Conservation (phyloP, 176 grass and related monocot genomes). For the Carex myosuroides region DNA sequence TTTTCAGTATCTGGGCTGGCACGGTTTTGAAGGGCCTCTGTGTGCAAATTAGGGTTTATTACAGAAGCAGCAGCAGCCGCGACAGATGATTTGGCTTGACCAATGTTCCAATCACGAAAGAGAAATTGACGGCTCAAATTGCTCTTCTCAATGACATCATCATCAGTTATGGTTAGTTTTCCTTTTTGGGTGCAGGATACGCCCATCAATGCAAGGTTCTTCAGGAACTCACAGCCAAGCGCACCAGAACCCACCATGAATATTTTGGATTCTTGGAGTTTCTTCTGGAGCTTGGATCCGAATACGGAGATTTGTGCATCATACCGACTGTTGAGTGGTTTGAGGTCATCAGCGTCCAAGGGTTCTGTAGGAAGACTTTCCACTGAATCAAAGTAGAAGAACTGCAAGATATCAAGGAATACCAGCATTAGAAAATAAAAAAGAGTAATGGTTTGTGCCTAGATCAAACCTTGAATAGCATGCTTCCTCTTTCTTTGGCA, state of each 20-base stretch:
- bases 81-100: constrained; percentile 32
- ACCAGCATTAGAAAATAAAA: background rate
- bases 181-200: constrained; percentile 35
- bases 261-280: constrained; percentile 35
- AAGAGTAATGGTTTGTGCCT: background rate
- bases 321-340: constrained; percentile 30
- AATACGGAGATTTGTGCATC: constrained; percentile 44
- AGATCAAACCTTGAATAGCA: background rate
- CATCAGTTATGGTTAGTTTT: constrained; percentile 36
- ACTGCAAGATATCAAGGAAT: constrained; percentile 26
- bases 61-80: constrained; percentile 18
- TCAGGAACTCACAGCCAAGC: constrained; percentile 39
- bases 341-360: constrained; percentile 27
- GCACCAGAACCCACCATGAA: constrained; percentile 44
- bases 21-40: constrained; percentile 32
- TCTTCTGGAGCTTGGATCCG: constrained; percentile 44
- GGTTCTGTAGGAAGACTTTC: constrained; percentile 36
- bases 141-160: constrained; percentile 42
- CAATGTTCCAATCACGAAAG: constrained; percentile 42
- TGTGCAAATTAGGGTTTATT: constrained; percentile 30
- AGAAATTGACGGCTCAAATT: constrained; percentile 44
- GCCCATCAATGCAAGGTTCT: constrained; percentile 44
- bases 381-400: constrained; percentile 46
- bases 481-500: background rate
- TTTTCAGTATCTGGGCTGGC: constrained; percentile 37